Percentiles rank a stretch among this genome's conserved stretches.
Evolutionary conservation across 768 basidiomycete genomes (phyloP).

Genomic region (Mrakia blollopis): DNA sequence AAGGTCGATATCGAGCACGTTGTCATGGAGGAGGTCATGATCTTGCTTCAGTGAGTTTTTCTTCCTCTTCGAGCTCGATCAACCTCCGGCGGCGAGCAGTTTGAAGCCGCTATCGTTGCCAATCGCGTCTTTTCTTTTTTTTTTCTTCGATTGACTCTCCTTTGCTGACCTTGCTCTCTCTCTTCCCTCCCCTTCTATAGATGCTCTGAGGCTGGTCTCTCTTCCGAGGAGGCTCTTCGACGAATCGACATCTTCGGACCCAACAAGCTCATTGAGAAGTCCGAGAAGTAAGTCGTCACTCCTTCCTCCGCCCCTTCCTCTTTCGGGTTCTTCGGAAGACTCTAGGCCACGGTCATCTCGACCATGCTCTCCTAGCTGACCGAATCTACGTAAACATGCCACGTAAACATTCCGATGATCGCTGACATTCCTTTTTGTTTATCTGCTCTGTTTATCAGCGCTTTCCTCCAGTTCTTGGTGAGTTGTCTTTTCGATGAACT

Average conservation of each 20-base stretch:
- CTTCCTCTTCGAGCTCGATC: neutral
- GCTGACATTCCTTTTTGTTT: constrained; percentile 31
- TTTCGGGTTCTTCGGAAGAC: neutral
- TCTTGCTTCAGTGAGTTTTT: constrained; percentile 63
- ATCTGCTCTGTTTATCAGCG: constrained; percentile 48
- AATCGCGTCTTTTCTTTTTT: constrained; percentile 1
- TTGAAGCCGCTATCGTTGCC: constrained; percentile 18
- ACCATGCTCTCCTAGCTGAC: neutral
- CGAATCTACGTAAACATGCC: too few relatives aligned
- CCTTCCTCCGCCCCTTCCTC: neutral
- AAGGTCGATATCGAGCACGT: constrained; percentile 98
- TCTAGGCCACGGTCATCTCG: neutral
- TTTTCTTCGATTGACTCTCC: neutral
- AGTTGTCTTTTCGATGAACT: constrained; percentile 18
- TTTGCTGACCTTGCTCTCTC: neutral
- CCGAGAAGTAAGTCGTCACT: constrained; percentile 41
- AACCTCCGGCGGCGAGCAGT: neutral
- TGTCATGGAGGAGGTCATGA: constrained; percentile 93
- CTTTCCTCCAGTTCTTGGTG: constrained; percentile 60
- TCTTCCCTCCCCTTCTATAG: constrained; percentile 23
- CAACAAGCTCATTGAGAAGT: constrained; percentile 81
- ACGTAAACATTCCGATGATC: neutral
- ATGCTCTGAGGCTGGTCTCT: constrained; percentile 76
- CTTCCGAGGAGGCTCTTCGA: constrained; percentile 64
- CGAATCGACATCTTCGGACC: constrained; percentile 92